These are phyloP conservation scores for Ogataea zsoltii DNA, from an alignment of 805 yeast genomes.

Conservation along the genomic window DNA sequence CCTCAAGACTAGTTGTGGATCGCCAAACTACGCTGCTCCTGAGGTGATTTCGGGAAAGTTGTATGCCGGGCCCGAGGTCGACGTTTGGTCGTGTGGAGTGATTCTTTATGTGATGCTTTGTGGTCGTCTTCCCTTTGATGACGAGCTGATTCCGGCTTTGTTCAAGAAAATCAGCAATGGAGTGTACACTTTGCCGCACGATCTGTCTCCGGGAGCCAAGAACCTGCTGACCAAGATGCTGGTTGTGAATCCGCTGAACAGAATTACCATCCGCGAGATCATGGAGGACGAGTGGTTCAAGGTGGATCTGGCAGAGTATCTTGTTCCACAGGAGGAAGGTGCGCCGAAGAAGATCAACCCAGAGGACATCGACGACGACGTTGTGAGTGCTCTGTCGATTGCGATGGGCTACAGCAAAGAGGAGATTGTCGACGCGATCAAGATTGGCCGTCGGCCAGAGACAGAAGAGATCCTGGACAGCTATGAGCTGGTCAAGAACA, in stretches of 20 bases:
- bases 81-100: conserved; percentile 97
- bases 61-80: conserved; percentile 98
- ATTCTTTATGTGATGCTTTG: conserved; percentile 93
- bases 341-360: conserved; percentile 32
- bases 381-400: conserved; percentile 68
- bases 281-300: conserved; percentile 95
- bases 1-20: conserved; percentile 91
- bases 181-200: conserved; percentile 86
- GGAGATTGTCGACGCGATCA: conserved; percentile 70
- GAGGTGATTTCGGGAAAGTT: conserved; percentile 93
- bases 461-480: conserved; percentile 85
- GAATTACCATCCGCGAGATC: conserved; percentile 90
- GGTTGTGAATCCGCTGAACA: conserved; percentile 89
- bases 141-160: conserved; percentile 90
- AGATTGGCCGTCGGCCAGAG: conserved; percentile 41
- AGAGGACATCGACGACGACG: conserved; percentile 66
- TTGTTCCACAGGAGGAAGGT: conserved; percentile 58
- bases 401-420: conserved; percentile 90
- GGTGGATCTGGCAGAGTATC: conserved; percentile 74
- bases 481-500: conserved; percentile 78
- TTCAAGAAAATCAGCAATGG: conserved; percentile 93
- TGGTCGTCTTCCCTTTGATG: conserved; percentile 94
- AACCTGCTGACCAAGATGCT: conserved; percentile 83
- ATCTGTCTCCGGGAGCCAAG: conserved; percentile 82
- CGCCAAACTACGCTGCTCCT: conserved; percentile 97